Conservation (phyloP, 1,284 basidiomycete species). For the Filobasidium uniguttulatum region DNA sequence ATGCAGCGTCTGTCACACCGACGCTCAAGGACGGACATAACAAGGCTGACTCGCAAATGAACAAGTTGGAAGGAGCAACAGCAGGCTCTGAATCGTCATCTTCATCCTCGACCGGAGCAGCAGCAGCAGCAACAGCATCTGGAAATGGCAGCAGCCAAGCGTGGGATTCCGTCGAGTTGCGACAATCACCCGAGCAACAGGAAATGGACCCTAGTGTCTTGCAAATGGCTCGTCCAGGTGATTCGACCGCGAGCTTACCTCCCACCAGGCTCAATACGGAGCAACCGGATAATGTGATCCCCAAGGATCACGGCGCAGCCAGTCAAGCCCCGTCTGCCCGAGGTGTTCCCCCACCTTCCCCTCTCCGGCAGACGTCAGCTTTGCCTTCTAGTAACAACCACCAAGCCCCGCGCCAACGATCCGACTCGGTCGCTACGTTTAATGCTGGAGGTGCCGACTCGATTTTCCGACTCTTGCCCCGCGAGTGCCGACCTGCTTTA, state of each 20-base stretch:
- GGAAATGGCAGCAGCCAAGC: too few species aligned
- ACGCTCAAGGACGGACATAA: not conserved
- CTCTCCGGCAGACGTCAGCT: not conserved
- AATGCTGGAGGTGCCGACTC: slow-evolving; percentile 78
- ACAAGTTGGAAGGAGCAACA: slow-evolving; percentile 14
- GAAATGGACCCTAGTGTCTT: slow-evolving; percentile 50
- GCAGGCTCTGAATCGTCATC: slow-evolving; percentile 10
- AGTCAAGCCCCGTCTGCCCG: slow-evolving; percentile 1
- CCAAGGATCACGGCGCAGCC: not conserved
- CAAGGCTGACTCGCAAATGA: slow-evolving; percentile 4
- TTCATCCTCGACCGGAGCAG: slow-evolving; percentile 18
- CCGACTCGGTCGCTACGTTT: slow-evolving; percentile 52
- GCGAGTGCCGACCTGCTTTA: slow-evolving; percentile 75
- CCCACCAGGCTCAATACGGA: slow-evolving; percentile 22
- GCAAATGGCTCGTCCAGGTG: slow-evolving; percentile 52
- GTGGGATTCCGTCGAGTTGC: slow-evolving; percentile 19
- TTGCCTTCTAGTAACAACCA: not conserved
- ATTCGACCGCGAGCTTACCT: slow-evolving; percentile 49
- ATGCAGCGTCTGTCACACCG: slow-evolving; percentile 1
- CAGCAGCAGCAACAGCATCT: slow-evolving; percentile 9
- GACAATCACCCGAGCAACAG: slow-evolving; percentile 18
- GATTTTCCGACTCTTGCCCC: slow-evolving; percentile 90
- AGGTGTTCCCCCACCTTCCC: slow-evolving; percentile 11
- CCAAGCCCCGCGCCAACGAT: slow-evolving; percentile 40
- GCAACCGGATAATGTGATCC: not conserved